A percentile compares a stretch with the other conserved stretches of the same genome.
Conservation (phyloP, 75 land plant genomes). For the Ceratopteris richardii region DNA sequence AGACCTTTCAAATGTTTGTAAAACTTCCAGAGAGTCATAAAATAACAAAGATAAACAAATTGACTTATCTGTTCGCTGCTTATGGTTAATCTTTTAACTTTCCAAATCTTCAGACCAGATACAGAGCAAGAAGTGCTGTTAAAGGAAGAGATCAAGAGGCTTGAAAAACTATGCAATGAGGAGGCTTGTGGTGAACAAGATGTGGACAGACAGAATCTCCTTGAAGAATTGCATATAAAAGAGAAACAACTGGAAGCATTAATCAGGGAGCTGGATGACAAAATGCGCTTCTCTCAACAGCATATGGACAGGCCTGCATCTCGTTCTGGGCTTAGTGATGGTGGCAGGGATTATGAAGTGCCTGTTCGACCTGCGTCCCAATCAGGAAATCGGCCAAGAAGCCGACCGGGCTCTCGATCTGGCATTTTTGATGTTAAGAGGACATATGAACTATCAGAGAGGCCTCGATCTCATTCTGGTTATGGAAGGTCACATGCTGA, state of each 20-base stretch:
- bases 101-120: constrained; percentile 38
- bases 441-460: constrained; percentile 9
- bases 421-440: constrained; percentile 10
- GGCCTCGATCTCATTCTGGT: not conserved
- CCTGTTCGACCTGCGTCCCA: constrained; percentile 31
- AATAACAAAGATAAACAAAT: too few species aligned
- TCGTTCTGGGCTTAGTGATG: constrained; percentile 12
- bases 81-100: too few species aligned
- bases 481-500: not conserved
- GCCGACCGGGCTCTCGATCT: constrained; percentile 29
- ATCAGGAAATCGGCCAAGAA: not conserved
- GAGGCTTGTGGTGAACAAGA: constrained; percentile 9
- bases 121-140: constrained; percentile 45
- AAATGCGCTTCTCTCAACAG: constrained; percentile 45
- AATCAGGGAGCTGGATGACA: constrained; percentile 48
- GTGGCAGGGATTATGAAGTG: not conserved
- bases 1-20: too few species aligned
- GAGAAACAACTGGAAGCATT: constrained; percentile 48
- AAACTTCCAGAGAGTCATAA: too few species aligned
- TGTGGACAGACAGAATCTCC: not conserved
- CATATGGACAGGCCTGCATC: constrained; percentile 34
- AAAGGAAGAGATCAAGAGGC: constrained; percentile 49
- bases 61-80: too few species aligned
- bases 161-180: constrained; percentile 24
- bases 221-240: constrained; percentile 15